These are phyloP conservation scores for carrot (Daucus carota) DNA, from an alignment of 129 eudicot species.

Conservation along the genomic window DH1_v3.0 NC_030383.2:44773501-44774000, in stretches of 20 bases:
- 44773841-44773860: constrained; percentile 49
- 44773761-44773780: constrained; percentile 63
- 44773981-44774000: constrained; percentile 52
- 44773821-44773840: constrained; percentile 62
- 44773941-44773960: constrained; percentile 20
- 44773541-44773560: constrained; percentile 31
- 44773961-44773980: constrained; percentile 47
- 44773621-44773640: constrained; percentile 47
- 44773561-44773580: constrained; percentile 56
- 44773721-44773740: constrained; percentile 38
- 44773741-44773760: constrained; percentile 60
- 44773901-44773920: constrained; percentile 60
- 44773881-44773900: constrained; percentile 59
- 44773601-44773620: constrained; percentile 62
- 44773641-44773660: constrained; percentile 75
- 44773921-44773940: constrained; percentile 50
- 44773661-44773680: constrained; percentile 40
- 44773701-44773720: constrained; percentile 45
- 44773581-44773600: constrained; percentile 53
- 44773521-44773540: constrained; percentile 19
- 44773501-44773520: constrained; percentile 9
- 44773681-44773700: constrained; percentile 37
- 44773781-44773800: constrained; percentile 74
- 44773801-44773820: constrained; percentile 45
- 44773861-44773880: constrained; percentile 48